phyloP scores from a whole-genome alignment of 2,329 filamentous ascomycete genomes.

The Anthostomella pinea region DNA sequence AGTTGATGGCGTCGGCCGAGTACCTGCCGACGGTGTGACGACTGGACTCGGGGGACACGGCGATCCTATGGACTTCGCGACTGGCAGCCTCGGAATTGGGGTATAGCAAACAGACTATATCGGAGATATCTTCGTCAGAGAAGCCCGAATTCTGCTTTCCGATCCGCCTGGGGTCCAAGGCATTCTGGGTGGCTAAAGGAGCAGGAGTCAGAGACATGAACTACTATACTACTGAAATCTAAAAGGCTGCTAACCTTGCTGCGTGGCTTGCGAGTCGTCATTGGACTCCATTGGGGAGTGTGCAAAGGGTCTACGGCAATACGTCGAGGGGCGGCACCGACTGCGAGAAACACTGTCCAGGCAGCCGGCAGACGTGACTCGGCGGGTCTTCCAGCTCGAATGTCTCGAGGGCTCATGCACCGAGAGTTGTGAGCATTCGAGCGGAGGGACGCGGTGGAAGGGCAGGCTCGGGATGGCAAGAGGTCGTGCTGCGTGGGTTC shows the following conservation, averaged over 20 bases:
- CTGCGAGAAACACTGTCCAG: constrained; percentile 23
- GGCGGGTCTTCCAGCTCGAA: constrained; percentile 8
- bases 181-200: constrained; percentile 67
- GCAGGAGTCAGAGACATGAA: constrained; percentile 8
- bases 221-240: not conserved
- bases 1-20: constrained; percentile 47
- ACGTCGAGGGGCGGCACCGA: constrained; percentile 18
- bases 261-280: constrained; percentile 31
- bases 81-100: constrained; percentile 73
- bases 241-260: constrained; percentile 28
- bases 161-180: constrained; percentile 75
- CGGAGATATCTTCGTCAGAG: constrained; percentile 76
- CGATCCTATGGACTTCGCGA: constrained; percentile 60
- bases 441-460: too few relatives aligned
- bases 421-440: constrained; percentile 15
- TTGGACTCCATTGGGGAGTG: constrained; percentile 27
- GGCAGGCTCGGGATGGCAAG: too few relatives aligned
- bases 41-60: constrained; percentile 39
- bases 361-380: constrained; percentile 21
- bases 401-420: too few relatives aligned
- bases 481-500: too few relatives aligned
- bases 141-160: constrained; percentile 82
- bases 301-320: constrained; percentile 8
- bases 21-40: constrained; percentile 50
- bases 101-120: constrained; percentile 86